A percentile compares a stretch with the other conserved stretches of the same genome.
These are phyloP conservation scores for Hyaloscypha hepaticicola DNA, from an alignment of 495 filamentous ascomycete genomes.

Conservation along the genomic window DNA sequence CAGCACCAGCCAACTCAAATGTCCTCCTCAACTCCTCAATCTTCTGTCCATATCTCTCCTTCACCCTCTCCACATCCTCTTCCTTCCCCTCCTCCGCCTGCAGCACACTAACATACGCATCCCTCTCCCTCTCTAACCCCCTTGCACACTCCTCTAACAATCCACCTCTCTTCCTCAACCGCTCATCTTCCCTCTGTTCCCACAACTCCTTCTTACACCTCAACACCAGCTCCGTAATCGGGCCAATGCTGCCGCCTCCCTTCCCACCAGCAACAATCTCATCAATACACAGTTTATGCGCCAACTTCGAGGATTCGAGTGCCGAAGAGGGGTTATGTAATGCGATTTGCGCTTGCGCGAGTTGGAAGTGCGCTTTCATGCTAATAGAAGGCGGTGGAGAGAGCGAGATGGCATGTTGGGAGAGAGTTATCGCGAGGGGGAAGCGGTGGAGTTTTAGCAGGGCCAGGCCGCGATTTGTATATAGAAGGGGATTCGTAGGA, in stretches of 20 bases:
- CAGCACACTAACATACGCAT: slow-evolving; percentile 49
- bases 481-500: slow-evolving; percentile 59
- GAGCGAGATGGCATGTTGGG: slow-evolving; percentile 68
- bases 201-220: slow-evolving; percentile 76
- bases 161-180: slow-evolving; percentile 40
- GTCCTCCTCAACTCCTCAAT: slow-evolving; percentile 54
- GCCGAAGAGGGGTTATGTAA: slow-evolving; percentile 75
- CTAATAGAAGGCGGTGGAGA: slow-evolving; percentile 41
- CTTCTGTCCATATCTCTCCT: slow-evolving; percentile 59
- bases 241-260: slow-evolving; percentile 58
- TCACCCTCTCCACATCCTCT: slow-evolving; percentile 41
- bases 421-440: slow-evolving; percentile 79
- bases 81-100: slow-evolving; percentile 16
- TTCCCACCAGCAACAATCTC: slow-evolving; percentile 32
- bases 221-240: slow-evolving; percentile 66
- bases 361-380: slow-evolving; percentile 82
- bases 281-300: slow-evolving; percentile 68
- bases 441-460: slow-evolving; percentile 68
- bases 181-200: slow-evolving; percentile 53
- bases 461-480: slow-evolving; percentile 88
- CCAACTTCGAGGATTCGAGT: slow-evolving; percentile 64
- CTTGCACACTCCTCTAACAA: slow-evolving; percentile 45
- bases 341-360: slow-evolving; percentile 78
- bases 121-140: slow-evolving; percentile 49
- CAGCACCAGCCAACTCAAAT: slow-evolving; percentile 58